These are phyloP conservation scores for Ceratobasidium sp. DNA, from an alignment of 1,284 basidiomycete species.

Conservation along the genomic window DNA sequence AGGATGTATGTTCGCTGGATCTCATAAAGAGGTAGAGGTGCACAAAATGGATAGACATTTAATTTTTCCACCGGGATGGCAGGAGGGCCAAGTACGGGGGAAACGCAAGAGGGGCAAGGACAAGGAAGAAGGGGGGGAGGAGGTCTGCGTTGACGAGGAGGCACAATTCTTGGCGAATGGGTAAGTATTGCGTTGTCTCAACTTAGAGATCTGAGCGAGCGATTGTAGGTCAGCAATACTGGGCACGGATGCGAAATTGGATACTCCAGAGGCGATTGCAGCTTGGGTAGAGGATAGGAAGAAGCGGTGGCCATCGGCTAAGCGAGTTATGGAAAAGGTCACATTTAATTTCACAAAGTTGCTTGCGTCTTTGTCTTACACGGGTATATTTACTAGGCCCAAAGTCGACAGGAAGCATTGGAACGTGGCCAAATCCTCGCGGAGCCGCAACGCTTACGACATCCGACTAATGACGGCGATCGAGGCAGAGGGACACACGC, in stretches of 20 bases:
- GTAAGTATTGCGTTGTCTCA: background rate
- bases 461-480: slow-evolving; percentile 49
- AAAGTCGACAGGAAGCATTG: slow-evolving; percentile 76
- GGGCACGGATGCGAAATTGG: slow-evolving; percentile 79
- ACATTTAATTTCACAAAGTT: background rate
- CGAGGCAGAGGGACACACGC: slow-evolving; percentile 40
- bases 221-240: slow-evolving; percentile 77
- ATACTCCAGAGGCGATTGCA: slow-evolving; percentile 83
- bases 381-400: slow-evolving; percentile 54
- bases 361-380: slow-evolving; percentile 8
- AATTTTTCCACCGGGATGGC: slow-evolving; percentile 79
- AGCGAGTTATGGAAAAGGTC: slow-evolving; percentile 76
- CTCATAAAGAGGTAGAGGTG: slow-evolving; percentile 75
- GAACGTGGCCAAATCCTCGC: slow-evolving; percentile 78
- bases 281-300: slow-evolving; percentile 90
- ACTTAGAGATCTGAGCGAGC: slow-evolving; percentile 45
- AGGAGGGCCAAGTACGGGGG: slow-evolving; percentile 62
- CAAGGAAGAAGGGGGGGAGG: slow-evolving; percentile 72
- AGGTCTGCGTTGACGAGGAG: slow-evolving; percentile 46
- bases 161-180: slow-evolving; percentile 14
- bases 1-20: slow-evolving; percentile 78
- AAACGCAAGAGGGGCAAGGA: slow-evolving; percentile 78
- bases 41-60: slow-evolving; percentile 94
- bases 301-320: slow-evolving; percentile 79
- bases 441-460: slow-evolving; percentile 58